Evolutionary conservation across 2,329 filamentous ascomycete genomes (phyloP).

Genomic region (Alternaria dauci): DNA sequence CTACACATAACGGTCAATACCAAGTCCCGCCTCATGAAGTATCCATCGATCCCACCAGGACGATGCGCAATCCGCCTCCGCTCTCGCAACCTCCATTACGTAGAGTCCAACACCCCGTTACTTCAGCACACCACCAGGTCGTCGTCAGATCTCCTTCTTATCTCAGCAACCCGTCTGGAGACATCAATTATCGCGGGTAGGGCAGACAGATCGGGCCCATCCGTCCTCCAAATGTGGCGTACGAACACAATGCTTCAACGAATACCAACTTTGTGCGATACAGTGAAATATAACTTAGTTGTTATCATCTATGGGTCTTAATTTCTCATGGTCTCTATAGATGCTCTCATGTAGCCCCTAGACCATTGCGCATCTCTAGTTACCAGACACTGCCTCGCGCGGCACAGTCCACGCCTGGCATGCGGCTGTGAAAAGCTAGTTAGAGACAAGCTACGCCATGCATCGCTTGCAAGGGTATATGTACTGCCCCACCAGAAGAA

Average conservation of each 20-base stretch:
- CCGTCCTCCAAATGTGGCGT: background rate
- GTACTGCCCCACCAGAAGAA: background rate
- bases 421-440: background rate
- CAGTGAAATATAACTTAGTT: background rate
- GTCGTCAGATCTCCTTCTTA: background rate
- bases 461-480: background rate
- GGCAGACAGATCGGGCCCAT: background rate
- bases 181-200: background rate
- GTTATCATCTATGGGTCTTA: background rate
- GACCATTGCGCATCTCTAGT: too few species aligned
- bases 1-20: background rate
- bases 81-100: background rate
- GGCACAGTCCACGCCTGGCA: background rate
- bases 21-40: background rate
- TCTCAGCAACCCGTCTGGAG: background rate
- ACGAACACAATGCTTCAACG: background rate
- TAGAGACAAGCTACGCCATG: background rate
- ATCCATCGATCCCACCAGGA: background rate
- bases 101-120: background rate
- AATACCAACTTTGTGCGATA: rapidly evolving
- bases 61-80: background rate
- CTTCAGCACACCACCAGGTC: background rate
- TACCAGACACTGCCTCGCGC: background rate
- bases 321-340: background rate
- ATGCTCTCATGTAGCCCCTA: background rate